Evolutionary conservation across 208 protist species (phyloP).

Genomic region (Phytomonas serpens): DNA sequence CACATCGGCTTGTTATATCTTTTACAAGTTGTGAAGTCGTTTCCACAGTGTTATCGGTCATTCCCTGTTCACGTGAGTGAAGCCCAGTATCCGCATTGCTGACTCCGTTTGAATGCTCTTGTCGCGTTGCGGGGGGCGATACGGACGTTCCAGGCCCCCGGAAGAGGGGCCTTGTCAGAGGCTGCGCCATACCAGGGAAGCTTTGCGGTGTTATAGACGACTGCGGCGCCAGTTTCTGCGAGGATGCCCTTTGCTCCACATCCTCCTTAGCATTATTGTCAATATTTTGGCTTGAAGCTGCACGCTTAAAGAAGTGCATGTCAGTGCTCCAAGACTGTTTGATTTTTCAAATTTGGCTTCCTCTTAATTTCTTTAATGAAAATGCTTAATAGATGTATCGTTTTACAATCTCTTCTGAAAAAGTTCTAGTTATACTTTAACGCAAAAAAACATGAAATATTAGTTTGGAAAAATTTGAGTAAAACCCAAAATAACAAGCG

Average conservation of each 20-base stretch:
- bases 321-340: not conserved
- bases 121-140: not conserved
- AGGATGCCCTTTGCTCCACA: not conserved
- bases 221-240: not conserved
- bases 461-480: not conserved
- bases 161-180: not conserved
- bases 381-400: not conserved
- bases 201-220: not conserved
- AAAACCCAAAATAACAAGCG: not conserved
- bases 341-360: not conserved
- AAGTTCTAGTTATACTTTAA: not conserved
- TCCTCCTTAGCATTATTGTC: not conserved
- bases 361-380: not conserved
- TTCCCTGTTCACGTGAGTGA: not conserved
- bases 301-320: not conserved
- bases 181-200: not conserved
- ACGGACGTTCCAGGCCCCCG: not conserved
- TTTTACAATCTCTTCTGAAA: not conserved
- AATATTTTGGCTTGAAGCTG: not conserved
- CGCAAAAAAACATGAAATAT: not conserved
- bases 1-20: constrained; percentile 27
- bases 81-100: not conserved
- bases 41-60: not conserved
- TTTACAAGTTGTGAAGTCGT: constrained; percentile 6
- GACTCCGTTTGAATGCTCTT: not conserved